phyloP scores from a whole-genome alignment of 2,329 filamentous ascomycete genomes.

The Didymella segeticola region DNA sequence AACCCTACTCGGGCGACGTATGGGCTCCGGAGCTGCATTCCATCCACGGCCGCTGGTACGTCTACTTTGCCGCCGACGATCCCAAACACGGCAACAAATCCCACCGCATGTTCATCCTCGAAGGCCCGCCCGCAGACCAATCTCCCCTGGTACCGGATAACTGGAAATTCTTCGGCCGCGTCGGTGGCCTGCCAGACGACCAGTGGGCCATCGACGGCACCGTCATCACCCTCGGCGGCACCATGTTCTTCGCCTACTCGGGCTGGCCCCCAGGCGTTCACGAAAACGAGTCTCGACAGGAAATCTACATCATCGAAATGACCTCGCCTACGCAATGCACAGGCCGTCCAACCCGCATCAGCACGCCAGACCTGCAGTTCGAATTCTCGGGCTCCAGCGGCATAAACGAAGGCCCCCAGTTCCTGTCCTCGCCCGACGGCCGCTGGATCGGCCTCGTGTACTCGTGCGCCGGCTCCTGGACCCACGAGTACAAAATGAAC shows the following conservation, averaged over 20 bases:
- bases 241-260: slow-evolving; percentile 54
- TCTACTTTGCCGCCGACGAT: slow-evolving; percentile 57
- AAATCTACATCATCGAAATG: slow-evolving; percentile 54
- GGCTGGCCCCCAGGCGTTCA: slow-evolving; percentile 53
- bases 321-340: slow-evolving; percentile 44
- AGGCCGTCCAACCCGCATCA: slow-evolving; percentile 50
- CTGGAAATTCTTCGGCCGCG: slow-evolving; percentile 53
- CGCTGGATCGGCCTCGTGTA: slow-evolving; percentile 56
- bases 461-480: slow-evolving; percentile 56
- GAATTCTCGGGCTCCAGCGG: slow-evolving; percentile 50
- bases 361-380: slow-evolving; percentile 49
- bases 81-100: slow-evolving; percentile 52
- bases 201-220: slow-evolving; percentile 60
- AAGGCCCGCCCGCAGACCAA: slow-evolving; percentile 46
- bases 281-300: slow-evolving; percentile 49
- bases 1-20: slow-evolving; percentile 54
- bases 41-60: slow-evolving; percentile 60
- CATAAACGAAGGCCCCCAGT: slow-evolving; percentile 56
- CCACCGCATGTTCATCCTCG: slow-evolving; percentile 56
- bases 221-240: slow-evolving; percentile 48
- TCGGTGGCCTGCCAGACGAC: slow-evolving; percentile 49
- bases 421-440: slow-evolving; percentile 44
- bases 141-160: slow-evolving; percentile 38
- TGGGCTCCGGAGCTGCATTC: slow-evolving; percentile 65
- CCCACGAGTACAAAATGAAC: slow-evolving; percentile 58